Percentiles rank a stretch among this genome's conserved stretches.
phyloP scores from a whole-genome alignment of 371 early-diverging fungal species.

The Lichtheimia hyalospora region DNA sequence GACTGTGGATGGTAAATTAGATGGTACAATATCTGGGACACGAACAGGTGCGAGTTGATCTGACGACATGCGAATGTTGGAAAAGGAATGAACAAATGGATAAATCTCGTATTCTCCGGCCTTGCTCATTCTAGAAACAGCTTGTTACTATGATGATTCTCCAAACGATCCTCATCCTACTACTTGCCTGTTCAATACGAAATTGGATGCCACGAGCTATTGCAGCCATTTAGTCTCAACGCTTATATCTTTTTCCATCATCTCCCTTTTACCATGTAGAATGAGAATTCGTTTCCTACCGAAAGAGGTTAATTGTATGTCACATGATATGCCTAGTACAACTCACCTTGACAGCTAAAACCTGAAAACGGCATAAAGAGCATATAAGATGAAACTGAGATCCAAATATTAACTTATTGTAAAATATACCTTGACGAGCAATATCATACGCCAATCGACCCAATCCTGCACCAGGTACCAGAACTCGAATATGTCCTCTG shows the following conservation, averaged over 20 bases:
- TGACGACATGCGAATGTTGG: constrained; percentile 65
- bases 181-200: constrained; percentile 87
- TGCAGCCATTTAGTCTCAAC: neutral
- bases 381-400: neutral
- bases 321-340: neutral
- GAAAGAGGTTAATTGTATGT: neutral
- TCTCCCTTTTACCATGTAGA: constrained; percentile 60
- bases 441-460: constrained; percentile 89
- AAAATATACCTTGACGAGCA: constrained; percentile 59
- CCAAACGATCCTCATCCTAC: too few relatives aligned
- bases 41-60: constrained; percentile 65
- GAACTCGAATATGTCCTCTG: constrained; percentile 61
- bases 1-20: constrained; percentile 60
- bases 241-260: neutral
- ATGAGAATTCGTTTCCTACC: constrained; percentile 78
- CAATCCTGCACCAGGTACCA: constrained; percentile 92
- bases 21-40: constrained; percentile 85
- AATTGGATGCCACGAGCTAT: constrained; percentile 83
- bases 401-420: neutral
- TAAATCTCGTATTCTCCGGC: constrained; percentile 66
- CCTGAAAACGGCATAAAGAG: constrained; percentile 37
- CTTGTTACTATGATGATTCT: too few relatives aligned
- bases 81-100: constrained; percentile 90
- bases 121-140: constrained; percentile 23
- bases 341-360: constrained; percentile 77